Conservation (phyloP, 768 basidiomycete species). For the Podaxis rugospora region DNA sequence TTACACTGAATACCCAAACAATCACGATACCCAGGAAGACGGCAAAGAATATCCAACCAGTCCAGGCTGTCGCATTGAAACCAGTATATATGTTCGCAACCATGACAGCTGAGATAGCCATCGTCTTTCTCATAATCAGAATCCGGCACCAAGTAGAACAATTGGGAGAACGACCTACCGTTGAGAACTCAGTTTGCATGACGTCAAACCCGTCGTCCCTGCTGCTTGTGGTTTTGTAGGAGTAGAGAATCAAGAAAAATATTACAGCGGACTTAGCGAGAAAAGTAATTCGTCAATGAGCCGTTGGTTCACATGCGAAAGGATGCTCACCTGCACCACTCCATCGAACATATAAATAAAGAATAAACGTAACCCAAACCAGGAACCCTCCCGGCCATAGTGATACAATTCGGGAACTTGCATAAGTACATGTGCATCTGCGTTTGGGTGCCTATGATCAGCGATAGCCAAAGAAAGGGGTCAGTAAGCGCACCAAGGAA, state of each 20-base stretch:
- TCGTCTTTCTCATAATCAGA: constrained; percentile 42
- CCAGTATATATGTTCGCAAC: constrained; percentile 81
- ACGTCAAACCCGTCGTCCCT: constrained; percentile 78
- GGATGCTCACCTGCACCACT: constrained; percentile 60
- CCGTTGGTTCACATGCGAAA: background rate
- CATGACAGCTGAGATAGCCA: constrained; percentile 79
- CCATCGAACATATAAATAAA: constrained; percentile 79
- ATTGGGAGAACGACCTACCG: constrained; percentile 42
- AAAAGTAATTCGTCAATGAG: constrained; percentile 3
- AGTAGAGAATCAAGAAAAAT: constrained; percentile 81
- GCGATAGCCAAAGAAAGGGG: background rate
- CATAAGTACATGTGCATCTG: constrained; percentile 84
- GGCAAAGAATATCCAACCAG: constrained; percentile 81
- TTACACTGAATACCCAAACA: constrained; percentile 73
- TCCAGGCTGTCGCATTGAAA: constrained; percentile 86
- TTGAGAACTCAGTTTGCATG: constrained; percentile 75
- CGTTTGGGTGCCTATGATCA: background rate
- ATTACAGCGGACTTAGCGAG: constrained; percentile 68
- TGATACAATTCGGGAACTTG: constrained; percentile 86
- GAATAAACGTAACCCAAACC: constrained; percentile 76
- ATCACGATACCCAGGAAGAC: constrained; percentile 78
- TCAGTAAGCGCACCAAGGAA: constrained; percentile 56
- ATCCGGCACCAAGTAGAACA: background rate
- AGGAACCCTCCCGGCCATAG: constrained; percentile 72
- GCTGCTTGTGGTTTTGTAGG: constrained; percentile 68